phyloP scores from a whole-genome alignment of 306 rosid genomes.

The Sechiopsis laciniata region DNA sequence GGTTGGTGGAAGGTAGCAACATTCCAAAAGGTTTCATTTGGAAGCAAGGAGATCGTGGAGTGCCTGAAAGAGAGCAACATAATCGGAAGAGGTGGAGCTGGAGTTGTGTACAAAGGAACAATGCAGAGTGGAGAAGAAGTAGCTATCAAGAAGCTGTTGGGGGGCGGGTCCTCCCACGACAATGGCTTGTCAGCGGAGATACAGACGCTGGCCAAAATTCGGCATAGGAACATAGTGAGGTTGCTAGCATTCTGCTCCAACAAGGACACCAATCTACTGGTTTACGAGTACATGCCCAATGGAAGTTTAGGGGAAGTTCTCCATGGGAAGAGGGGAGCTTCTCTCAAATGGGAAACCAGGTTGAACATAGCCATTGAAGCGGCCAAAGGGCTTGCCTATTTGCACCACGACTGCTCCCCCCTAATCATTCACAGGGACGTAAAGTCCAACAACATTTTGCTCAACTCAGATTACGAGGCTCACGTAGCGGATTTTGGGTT shows the following conservation, averaged over 20 bases:
- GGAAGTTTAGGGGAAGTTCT: constrained; percentile 83
- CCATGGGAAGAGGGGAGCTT: constrained; percentile 76
- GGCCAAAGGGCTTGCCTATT: constrained; percentile 77
- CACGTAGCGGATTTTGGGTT: constrained; percentile 95
- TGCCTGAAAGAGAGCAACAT: constrained; percentile 71
- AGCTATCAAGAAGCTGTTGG: constrained; percentile 75
- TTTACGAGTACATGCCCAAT: constrained; percentile 81
- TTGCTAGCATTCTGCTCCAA: constrained; percentile 71
- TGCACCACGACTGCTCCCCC: constrained; percentile 94
- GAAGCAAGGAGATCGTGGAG: constrained; percentile 59
- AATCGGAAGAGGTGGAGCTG: constrained; percentile 92
- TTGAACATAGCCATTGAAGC: constrained; percentile 77
- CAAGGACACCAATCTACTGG: constrained; percentile 69
- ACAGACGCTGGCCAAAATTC: constrained; percentile 66
- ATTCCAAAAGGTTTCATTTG: constrained; percentile 70
- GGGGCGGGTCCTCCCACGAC: constrained; percentile 68
- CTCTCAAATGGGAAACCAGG: constrained; percentile 72
- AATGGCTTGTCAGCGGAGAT: constrained; percentile 82
- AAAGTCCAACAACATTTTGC: constrained; percentile 78
- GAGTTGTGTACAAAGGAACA: constrained; percentile 70
- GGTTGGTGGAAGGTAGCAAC: constrained; percentile 72
- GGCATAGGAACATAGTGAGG: constrained; percentile 84
- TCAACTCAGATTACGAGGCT: constrained; percentile 73
- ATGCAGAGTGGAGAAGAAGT: constrained; percentile 74
- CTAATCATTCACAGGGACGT: constrained; percentile 78